A percentile compares a stretch with the other conserved stretches of the same genome.
phyloP scores from a whole-genome alignment of 805 yeast genomes.

The Pichia nakasei region DNA sequence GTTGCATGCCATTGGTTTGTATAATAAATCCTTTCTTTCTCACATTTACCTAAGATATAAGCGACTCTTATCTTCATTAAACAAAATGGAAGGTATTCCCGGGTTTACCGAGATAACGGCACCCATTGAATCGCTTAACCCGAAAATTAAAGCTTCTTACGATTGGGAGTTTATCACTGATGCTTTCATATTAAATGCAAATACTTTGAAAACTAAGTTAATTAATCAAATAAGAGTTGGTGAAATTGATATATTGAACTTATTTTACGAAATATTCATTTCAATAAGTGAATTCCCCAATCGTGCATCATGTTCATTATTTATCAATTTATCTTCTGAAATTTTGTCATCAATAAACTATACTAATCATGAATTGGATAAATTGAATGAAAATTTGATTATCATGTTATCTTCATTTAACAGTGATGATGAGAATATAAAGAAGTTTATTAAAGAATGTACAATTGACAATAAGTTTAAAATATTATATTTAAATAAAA shows the following conservation, averaged over 20 bases:
- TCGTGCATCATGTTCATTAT: slow-evolving; percentile 13
- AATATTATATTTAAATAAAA: slow-evolving; percentile 21
- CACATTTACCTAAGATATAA: too few species aligned
- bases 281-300: slow-evolving; percentile 17
- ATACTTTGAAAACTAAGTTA: slow-evolving; percentile 4
- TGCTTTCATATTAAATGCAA: slow-evolving; percentile 1
- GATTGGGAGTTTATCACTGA: slow-evolving; percentile 8
- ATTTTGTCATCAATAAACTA: slow-evolving; percentile 14
- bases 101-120: neutral
- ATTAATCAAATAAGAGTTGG: slow-evolving; percentile 8
- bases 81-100: neutral
- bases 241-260: neutral
- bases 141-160: neutral
- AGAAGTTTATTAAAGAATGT: slow-evolving; percentile 19
- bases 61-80: neutral
- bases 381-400: slow-evolving; percentile 18
- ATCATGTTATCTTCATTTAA: slow-evolving; percentile 20
- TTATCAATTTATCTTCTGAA: slow-evolving; percentile 15
- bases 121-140: neutral
- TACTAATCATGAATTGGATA: slow-evolving; percentile 8
- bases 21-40: too few species aligned
- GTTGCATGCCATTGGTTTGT: too few species aligned
- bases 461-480: slow-evolving; percentile 21
- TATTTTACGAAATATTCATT: slow-evolving; percentile 23
- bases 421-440: slow-evolving; percentile 14